Base-by-base conservation (phyloP, 179 eudicot species). In the Patellifolia procumbens region DNA sequence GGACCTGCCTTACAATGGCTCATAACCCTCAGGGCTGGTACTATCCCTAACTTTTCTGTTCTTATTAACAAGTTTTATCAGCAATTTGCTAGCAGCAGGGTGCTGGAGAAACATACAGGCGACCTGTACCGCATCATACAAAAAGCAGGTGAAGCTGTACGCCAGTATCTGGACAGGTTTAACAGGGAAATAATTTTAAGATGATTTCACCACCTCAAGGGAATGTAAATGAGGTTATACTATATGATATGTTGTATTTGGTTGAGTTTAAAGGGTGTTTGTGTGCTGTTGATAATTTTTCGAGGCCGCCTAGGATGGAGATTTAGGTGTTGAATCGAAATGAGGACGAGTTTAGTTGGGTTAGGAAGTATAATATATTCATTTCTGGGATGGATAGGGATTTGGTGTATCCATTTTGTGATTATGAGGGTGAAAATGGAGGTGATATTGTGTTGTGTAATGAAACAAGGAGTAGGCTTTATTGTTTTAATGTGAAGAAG, bases 301-400 rank as follows among this genome's bases (percentile, higher is more conserved):
- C 84, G 39, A 78, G 79, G 73, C 76, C 84, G 17, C 77, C 84
- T 0, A 43, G 81, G 8, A 81, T 81, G 84, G 76, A 78, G 66
- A 70, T 81, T 29, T 81, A 81, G 84, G 73, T 74, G 34, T 42
- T 78, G 72, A 45, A 56, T 19, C 46, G 31, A 8, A 51, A 20
- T 5, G 78, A 76, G n/a, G 80, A 19, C 3, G 84, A 46, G 67
- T 81, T 74, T 45, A 29, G 12, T 74, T 81, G 84, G 84, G 78
- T 52, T 15, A 81, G 84, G 69, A 81, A 63, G 53, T 78, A 60
- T 37, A 81, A 81, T 65, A 76, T 81, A 56, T 74, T 74, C 22
- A 78, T 81, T 22, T 74, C 84, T 9, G 84, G 84, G 34, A 81
- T 81, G 84, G 48, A 43, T 43, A 34, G 79, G 63, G 84, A 74